phyloP scores from a whole-genome alignment of 108 stramenopile genomes.

The Nitzschia palea region DNA sequence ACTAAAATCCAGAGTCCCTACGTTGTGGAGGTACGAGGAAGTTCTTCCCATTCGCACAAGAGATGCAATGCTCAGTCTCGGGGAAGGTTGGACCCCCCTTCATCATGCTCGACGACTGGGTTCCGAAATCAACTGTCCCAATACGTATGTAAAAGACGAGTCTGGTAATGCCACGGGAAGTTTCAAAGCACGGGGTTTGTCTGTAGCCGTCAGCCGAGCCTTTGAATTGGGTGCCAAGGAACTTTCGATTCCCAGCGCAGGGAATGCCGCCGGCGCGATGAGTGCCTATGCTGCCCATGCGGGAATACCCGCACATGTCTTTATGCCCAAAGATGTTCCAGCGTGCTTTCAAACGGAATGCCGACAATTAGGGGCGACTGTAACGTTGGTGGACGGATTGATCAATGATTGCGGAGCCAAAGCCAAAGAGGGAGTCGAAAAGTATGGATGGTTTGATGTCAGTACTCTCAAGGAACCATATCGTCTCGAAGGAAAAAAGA shows the following conservation, averaged over 20 bases:
- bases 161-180: slow-evolving; percentile 25
- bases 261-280: slow-evolving; percentile 28
- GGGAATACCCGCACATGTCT: slow-evolving; percentile 16
- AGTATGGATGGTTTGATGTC: slow-evolving; percentile 20
- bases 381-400: slow-evolving; percentile 18
- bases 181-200: slow-evolving; percentile 32
- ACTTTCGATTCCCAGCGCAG: slow-evolving; percentile 15
- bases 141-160: slow-evolving; percentile 29
- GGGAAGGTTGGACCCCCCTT: slow-evolving; percentile 21
- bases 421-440: slow-evolving; percentile 11
- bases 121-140: slow-evolving; percentile 16
- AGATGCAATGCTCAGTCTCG: slow-evolving; percentile 17
- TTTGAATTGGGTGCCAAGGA: slow-evolving; percentile 23
- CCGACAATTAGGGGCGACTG: slow-evolving; percentile 11
- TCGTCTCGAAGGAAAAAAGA: slow-evolving; percentile 34
- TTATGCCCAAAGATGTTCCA: slow-evolving; percentile 24
- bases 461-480: slow-evolving; percentile 33
- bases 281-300: slow-evolving; percentile 23
- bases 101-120: slow-evolving; percentile 27
- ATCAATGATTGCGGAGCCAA: slow-evolving; percentile 31
- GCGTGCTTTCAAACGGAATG: slow-evolving; percentile 1
- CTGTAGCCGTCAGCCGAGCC: slow-evolving; percentile 25
- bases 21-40: slow-evolving; percentile 26
- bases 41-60: slow-evolving; percentile 16
- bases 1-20: neutral